phyloP scores from a whole-genome alignment of 345 rosid genomes.

The Salix exigua region DNA sequence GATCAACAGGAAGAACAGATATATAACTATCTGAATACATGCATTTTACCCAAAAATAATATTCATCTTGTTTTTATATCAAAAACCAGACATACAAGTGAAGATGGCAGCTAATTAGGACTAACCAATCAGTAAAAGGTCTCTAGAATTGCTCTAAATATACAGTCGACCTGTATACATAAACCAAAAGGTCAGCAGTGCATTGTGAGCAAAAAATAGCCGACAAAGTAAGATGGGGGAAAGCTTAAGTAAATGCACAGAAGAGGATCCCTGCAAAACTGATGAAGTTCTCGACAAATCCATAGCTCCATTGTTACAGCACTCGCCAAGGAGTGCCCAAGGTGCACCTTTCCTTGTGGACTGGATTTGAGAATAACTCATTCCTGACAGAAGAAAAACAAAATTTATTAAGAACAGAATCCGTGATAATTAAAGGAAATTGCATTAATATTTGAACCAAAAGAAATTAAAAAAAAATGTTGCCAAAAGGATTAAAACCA shows the following conservation, averaged over 20 bases:
- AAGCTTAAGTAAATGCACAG: not conserved
- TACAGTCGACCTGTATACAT: not conserved
- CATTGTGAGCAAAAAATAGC: not conserved
- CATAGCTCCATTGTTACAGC: not conserved
- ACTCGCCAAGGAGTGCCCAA: not conserved
- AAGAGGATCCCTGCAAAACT: not conserved
- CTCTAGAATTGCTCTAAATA: not conserved
- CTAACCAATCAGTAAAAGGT: not conserved
- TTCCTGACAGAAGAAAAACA: conserved; percentile 15
- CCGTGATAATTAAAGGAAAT: not conserved
- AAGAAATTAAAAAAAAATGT: not conserved
- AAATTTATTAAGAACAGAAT: conserved; percentile 3
- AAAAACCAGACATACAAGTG: not conserved
- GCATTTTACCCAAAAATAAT: not conserved
- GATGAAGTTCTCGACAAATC: not conserved
- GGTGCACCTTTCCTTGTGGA: not conserved
- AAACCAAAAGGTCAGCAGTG: not conserved
- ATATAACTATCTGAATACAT: not conserved
- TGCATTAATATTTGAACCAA: not conserved
- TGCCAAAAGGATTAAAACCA: not conserved
- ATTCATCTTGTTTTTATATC: not conserved
- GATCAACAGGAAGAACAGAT: not conserved
- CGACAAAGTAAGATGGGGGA: too few relatives aligned
- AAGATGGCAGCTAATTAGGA: not conserved
- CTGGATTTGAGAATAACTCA: not conserved